Conservation (phyloP, 1,139 yeast genomes). For the Suhomyces panamericanus region DNA sequence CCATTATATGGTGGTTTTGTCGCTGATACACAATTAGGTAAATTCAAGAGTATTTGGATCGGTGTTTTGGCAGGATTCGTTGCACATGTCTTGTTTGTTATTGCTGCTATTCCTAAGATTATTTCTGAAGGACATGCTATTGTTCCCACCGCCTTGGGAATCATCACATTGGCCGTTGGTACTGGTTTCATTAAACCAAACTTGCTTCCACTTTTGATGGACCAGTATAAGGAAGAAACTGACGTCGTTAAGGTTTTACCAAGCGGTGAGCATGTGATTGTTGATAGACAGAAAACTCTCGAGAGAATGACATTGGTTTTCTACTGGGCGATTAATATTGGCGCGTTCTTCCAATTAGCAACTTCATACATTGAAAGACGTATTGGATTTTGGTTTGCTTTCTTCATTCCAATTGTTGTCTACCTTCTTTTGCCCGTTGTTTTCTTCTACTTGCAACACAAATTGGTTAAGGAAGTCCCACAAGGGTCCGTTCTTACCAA, state of each 20-base stretch:
- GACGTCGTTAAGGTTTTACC: constrained; percentile 61
- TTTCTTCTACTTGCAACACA: constrained; percentile 38
- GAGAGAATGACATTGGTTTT: constrained; percentile 76
- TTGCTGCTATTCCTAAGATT: constrained; percentile 23
- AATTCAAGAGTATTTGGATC: constrained; percentile 24
- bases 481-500: constrained; percentile 52
- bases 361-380: constrained; percentile 71
- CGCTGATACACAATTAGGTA: constrained; percentile 24
- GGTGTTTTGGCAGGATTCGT: constrained; percentile 27
- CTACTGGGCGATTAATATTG: constrained; percentile 79
- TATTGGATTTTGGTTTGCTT: constrained; percentile 79
- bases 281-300: constrained; percentile 69
- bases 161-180: constrained; percentile 29
- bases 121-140: constrained; percentile 20
- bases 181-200: constrained; percentile 55
- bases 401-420: constrained; percentile 54
- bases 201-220: constrained; percentile 52
- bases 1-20: constrained; percentile 26
- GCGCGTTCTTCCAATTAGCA: constrained; percentile 75
- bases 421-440: constrained; percentile 51
- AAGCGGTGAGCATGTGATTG: constrained; percentile 65
- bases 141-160: constrained; percentile 21
- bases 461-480: constrained; percentile 39
- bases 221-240: constrained; percentile 52
- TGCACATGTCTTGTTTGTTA: constrained; percentile 25